Base-by-base conservation (phyloP, 306 rosid genomes). In the Inga laurina region DNA sequence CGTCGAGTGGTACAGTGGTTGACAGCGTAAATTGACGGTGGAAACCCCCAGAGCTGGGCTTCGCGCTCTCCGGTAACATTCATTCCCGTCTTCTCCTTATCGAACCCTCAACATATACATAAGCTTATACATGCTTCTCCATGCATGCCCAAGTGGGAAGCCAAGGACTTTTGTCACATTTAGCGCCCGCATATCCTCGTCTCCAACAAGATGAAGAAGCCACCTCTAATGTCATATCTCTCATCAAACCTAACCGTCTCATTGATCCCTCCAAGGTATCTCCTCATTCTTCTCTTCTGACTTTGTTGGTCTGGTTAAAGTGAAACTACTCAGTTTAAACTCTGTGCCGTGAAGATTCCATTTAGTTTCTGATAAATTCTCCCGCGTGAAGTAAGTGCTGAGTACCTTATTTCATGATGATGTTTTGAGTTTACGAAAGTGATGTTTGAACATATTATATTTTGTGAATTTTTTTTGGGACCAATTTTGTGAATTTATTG, bases 221-320 rank as follows among this genome's bases (percentile, higher is more conserved):
- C 48, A 30, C 34, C 30, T 45, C 19, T 32, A 64, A 46, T 49
- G 67, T 67, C 39, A 35, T 4, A 8, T 30, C 51, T 68, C 67
- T 35, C 70, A 74, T 68, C 8, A 68, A 72, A 49, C 35, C 24
- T 27, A n/a, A 18, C 11, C 67, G 67, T 69, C 52, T 52, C 76
- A 68, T 79, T 45, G 68, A 39, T 51, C 69, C 76, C 69, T 21
- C 77, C 59, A 57, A 27, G 77, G 77, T 71, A 80, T 22, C 39
- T 32, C 27, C 68, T 15, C 4, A 12, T 22, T 45, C 18, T 0
- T 24, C 6, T 51, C 56, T 34, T 5, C 69, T 67, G 19, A 32
- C 7, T 79, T 67, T 14, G 30, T 49, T 79, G 43, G 45, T 21
- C 49, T 64, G 5, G 5, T 78, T 8, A 18, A 51, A 27, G 46